These are phyloP conservation scores for Cutaneotrichosporon cutaneum DNA, from an alignment of 1,284 basidiomycete species.

Conservation along the genomic window DNA sequence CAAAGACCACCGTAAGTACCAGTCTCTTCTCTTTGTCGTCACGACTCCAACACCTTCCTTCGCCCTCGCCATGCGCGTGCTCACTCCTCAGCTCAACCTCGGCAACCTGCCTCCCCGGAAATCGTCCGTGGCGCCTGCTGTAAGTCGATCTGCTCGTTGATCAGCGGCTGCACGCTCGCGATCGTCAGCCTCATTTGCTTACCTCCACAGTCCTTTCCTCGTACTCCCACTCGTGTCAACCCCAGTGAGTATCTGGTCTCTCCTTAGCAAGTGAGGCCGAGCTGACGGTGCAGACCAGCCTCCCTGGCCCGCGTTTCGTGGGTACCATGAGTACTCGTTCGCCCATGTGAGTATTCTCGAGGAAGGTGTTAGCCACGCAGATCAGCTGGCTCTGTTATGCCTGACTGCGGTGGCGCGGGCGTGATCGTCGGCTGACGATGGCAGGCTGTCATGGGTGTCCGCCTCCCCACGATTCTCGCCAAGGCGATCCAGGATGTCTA, in stretches of 20 bases:
- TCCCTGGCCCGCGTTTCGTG: conserved; percentile 92
- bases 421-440: not conserved
- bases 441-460: conserved; percentile 82
- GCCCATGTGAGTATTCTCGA: conserved; percentile 61
- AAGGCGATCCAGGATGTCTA: conserved; percentile 94
- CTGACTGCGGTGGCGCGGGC: not conserved
- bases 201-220: conserved; percentile 33
- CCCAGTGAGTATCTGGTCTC: conserved; percentile 40
- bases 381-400: not conserved
- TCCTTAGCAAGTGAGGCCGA: too few species aligned
- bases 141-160: not conserved
- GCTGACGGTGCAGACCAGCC: conserved; percentile 65
- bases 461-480: conserved; percentile 90
- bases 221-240: conserved; percentile 56
- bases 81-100: conserved; percentile 45
- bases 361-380: not conserved
- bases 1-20: conserved; percentile 40
- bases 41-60: not conserved
- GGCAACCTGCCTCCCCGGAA: conserved; percentile 52
- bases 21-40: not conserved
- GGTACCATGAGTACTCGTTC: conserved; percentile 94
- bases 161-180: not conserved
- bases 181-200: not conserved
- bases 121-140: conserved; percentile 28
- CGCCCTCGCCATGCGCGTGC: not conserved